Base-by-base conservation (phyloP, 2,329 filamentous ascomycete species). In the Pseudogymnoascus sp. region DNA sequence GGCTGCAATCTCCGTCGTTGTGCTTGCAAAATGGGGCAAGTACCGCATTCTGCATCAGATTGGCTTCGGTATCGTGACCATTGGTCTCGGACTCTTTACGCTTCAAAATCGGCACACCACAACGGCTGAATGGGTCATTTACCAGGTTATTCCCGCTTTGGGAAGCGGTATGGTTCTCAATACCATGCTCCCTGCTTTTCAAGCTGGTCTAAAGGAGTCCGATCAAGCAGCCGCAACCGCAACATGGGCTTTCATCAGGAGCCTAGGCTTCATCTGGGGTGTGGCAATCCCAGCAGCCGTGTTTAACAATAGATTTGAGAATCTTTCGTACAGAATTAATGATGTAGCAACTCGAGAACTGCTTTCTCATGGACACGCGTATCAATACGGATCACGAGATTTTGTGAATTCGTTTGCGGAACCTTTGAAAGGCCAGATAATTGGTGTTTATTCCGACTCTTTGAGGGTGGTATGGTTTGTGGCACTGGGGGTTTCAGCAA, bases 181-280 rank as follows among this genome's bases (percentile, higher is more conserved):
- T 1, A 71, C 73, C 0, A 69, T 78, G 5, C 74, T 79, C 1
- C 77, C 80, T 0, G 76, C 80, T 0, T 71, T 79, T 13, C 74
- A 77, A 66, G 79, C 78, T 0, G 65, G 70, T 0, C 65, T 79
- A 1, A 38, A 68, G 0, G 76, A 79, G 7, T 63, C 64, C 1
- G 75, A 80, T 59, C 68, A 70, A 0, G 44, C 44, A 29, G 44
- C 44, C 44, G 44, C 44, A 31, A 51, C 44, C 8, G 44, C 44
- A 10, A 31, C 44, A n/a, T 51, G 44, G 44, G 7, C 44, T 15
- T 51, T 51, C 63, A 68, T 79, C 63, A 75, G 79, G 48, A 75
- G 70, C 60, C 75, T 82, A 15, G 80, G 80, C 4, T 68, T 73
- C 21, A 74, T 76, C 5, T 76, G 80, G 67, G 80, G 78, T 13